Percentiles rank a stretch among this genome's conserved stretches.
Evolutionary conservation across 768 basidiomycete species (phyloP).

Genomic region (Chalciporus sphaerocephalus): DNA sequence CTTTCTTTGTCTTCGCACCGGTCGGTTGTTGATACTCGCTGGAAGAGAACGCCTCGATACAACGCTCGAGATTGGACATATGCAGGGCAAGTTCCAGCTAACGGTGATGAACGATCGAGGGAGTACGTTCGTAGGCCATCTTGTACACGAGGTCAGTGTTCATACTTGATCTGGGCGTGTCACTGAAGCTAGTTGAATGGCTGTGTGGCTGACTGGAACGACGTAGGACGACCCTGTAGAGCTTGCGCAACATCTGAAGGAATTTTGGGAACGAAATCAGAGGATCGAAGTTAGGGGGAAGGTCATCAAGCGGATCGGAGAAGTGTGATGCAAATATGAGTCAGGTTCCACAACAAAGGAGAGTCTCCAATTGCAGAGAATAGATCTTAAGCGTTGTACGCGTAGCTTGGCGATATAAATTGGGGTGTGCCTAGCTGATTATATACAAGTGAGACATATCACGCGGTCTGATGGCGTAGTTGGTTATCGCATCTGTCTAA

Average conservation of each 20-base stretch:
- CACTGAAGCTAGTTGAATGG: neutral
- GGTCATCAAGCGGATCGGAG: constrained; percentile 52
- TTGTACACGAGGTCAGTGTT: constrained; percentile 80
- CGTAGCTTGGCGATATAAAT: too few relatives aligned
- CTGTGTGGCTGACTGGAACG: neutral
- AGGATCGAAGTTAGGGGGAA: constrained; percentile 52
- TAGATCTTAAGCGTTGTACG: too few relatives aligned
- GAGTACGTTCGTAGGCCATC: constrained; percentile 67
- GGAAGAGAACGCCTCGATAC: constrained; percentile 91
- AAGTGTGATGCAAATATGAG: constrained; percentile 36
- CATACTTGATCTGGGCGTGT: neutral
- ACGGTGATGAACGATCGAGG: constrained; percentile 63
- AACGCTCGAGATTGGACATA: constrained; percentile 93
- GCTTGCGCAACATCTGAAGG: constrained; percentile 74
- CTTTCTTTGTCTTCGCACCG: constrained; percentile 75
- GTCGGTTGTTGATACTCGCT: constrained; percentile 84
- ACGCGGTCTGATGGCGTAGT: constrained; percentile 34
- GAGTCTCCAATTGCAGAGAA: too few relatives aligned
- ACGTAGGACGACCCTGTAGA: constrained; percentile 78
- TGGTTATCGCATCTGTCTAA: constrained; percentile 82
- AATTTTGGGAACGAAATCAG: constrained; percentile 92
- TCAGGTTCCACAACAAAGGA: too few relatives aligned
- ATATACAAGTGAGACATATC: too few relatives aligned
- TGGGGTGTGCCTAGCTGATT: too few relatives aligned
- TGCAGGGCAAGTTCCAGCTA: constrained; percentile 96